Evolutionary conservation across 1,284 basidiomycete genomes (phyloP), one percentile per base, ranked within the genome.

Genomic region (Moesziomyces sp.): DNA sequence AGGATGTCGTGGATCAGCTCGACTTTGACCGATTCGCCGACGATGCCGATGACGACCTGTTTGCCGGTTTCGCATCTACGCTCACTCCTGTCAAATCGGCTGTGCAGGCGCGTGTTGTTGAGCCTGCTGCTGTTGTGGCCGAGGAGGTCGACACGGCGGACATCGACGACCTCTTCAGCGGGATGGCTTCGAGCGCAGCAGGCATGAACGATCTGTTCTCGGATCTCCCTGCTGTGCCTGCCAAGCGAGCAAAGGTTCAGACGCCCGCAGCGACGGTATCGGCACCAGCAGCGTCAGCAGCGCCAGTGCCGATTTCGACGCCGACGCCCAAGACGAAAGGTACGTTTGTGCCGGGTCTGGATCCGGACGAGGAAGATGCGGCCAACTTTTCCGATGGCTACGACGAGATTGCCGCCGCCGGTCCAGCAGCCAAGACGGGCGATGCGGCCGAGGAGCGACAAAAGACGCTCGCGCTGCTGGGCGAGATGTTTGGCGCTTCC

Each of bases 401-500:
- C 67, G 73, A 82, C 30, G 80, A 82, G 48, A 61, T 21, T n/a
- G 54, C 46, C 14, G 52, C 63, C 2, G 62, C 46, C 3, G 52
- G 47, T 7, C 19, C 18, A 18, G 46, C 35, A 40, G 46, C 45
- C 14, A 45, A 57, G 33, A 43, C 46, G 57, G 45, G 23, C 55
- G 45, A 71, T 28, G 59, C 60, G 16, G 58, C 48, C n/a, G 56
- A 61, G 19, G 73, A 75, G 48, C 53, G 68, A 16, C 46, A 46
- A 11, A 66, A 67, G 53, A 67, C 74, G 24, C 52, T 79, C 0
- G 61, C 60, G 13, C 19, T 82, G 47, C 43, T 82, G 19, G 58
- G 59, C 3, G 43, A 63, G 42, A 88, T 92, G 38, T 81, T 81
- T 49, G 86, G 88, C 1, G 89, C 89, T 46, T 89, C 69, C 40